Percentiles rank a stretch among this genome's conserved stretches.
Evolutionary conservation across 768 basidiomycete species (phyloP).

Genomic region (Sarcodon sp.): DNA sequence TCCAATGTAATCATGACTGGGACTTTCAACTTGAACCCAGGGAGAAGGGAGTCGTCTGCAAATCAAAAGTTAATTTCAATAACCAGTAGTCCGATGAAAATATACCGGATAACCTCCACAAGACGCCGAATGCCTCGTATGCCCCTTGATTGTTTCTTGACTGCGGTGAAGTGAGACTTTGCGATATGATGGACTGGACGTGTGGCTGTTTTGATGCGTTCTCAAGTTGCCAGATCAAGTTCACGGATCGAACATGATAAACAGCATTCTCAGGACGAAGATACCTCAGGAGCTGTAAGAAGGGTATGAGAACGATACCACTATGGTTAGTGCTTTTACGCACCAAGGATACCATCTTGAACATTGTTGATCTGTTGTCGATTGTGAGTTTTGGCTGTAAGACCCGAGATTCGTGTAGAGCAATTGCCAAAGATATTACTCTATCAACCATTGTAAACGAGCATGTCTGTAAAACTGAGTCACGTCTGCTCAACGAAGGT

Average conservation of each 20-base stretch:
- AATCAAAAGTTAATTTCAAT: conserved; percentile 4
- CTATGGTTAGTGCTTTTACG: conserved; percentile 3
- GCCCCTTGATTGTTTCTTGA: conserved; percentile 34
- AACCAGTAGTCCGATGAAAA: not conserved
- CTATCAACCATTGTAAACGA: conserved; percentile 64
- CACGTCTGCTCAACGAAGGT: not conserved
- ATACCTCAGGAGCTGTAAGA: conserved; percentile 52
- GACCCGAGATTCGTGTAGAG: conserved; percentile 34
- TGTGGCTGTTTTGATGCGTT: conserved; percentile 36
- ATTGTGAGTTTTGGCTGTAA: conserved; percentile 42
- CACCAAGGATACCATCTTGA: conserved; percentile 45
- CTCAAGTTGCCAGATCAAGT: conserved; percentile 74
- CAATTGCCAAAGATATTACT: conserved; percentile 40
- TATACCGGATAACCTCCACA: conserved; percentile 84
- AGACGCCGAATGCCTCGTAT: conserved; percentile 81
- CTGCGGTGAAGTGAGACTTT: conserved; percentile 49
- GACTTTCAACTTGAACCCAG: conserved; percentile 72
- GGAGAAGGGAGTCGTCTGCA: conserved; percentile 67
- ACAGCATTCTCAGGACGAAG: conserved; percentile 49
- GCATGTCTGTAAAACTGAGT: conserved; percentile 23
- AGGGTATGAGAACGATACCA: conserved; percentile 3
- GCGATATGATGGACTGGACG: conserved; percentile 72
- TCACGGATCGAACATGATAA: conserved; percentile 76
- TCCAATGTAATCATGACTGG: conserved; percentile 87
- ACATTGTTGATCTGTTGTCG: conserved; percentile 40